phyloP scores from a whole-genome alignment of 768 basidiomycete species.

The Cystofilobasidium capitatum region DNA sequence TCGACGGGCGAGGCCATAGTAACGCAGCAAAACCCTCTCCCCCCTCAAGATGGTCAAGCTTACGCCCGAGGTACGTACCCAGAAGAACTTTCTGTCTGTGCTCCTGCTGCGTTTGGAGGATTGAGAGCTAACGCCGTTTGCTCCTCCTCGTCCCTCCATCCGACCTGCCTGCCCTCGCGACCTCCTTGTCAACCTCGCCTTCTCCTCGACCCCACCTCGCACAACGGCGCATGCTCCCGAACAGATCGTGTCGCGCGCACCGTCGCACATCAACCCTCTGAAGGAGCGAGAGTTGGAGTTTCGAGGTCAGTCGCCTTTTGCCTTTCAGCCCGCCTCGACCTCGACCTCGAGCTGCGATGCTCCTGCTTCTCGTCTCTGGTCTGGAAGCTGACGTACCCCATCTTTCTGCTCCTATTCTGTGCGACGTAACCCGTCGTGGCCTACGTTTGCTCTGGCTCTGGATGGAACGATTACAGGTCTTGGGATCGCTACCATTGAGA shows the following conservation, averaged over 20 bases:
- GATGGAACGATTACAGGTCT: conserved; percentile 1
- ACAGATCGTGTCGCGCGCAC: conserved; percentile 23
- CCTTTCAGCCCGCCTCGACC: neutral
- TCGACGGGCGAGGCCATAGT: too few relatives aligned
- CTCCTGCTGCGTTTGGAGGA: neutral
- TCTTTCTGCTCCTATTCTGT: too few relatives aligned
- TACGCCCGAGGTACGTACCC: conserved; percentile 25
- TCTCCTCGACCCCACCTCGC: neutral
- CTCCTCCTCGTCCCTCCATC: neutral
- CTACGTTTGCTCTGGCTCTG: too few relatives aligned
- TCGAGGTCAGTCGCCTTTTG: conserved; percentile 12
- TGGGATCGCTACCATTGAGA: conserved; percentile 24
- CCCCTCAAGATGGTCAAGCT: conserved; percentile 28
- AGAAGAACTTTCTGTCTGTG: neutral
- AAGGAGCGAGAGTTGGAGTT: conserved; percentile 28
- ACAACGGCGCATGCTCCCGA: too few relatives aligned
- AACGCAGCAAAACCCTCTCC: too few relatives aligned
- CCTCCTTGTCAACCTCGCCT: neutral
- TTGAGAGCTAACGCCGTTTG: neutral
- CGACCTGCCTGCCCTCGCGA: neutral
- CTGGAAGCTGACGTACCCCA: too few relatives aligned
- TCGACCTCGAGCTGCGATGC: neutral
- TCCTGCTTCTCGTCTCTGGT: too few relatives aligned
- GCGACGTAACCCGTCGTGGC: too few relatives aligned
- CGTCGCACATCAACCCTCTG: conserved; percentile 27